Evolutionary conservation across 2,329 filamentous ascomycete genomes (phyloP).

Genomic region (Aspergillus flavus): DNA sequence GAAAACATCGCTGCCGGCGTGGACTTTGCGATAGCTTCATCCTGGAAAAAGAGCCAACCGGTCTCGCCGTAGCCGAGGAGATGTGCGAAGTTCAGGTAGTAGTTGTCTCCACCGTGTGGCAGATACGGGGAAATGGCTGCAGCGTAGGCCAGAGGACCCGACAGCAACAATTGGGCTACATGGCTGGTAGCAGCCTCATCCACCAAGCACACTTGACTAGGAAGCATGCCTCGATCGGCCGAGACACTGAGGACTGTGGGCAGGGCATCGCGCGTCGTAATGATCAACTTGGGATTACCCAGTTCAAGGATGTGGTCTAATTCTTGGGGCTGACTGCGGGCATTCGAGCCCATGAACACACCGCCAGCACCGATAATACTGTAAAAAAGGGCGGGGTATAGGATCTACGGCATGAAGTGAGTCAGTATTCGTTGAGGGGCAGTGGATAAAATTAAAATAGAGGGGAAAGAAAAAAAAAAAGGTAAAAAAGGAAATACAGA

Average conservation of each 20-base stretch:
- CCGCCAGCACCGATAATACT: constrained; percentile 50
- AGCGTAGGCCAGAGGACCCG: constrained; percentile 27
- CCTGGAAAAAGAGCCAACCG: constrained; percentile 53
- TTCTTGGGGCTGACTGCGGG: constrained; percentile 50
- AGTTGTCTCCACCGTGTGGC: constrained; percentile 16
- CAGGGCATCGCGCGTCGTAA: constrained; percentile 46
- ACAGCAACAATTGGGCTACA: constrained; percentile 32
- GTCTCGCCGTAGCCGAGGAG: constrained; percentile 49
- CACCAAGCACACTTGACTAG: constrained; percentile 39
- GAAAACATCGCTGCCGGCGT: constrained; percentile 56
- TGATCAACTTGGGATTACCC: constrained; percentile 50
- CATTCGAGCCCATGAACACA: constrained; percentile 56
- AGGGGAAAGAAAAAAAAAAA: constrained; percentile 6
- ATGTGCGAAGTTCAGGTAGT: constrained; percentile 33
- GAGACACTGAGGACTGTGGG: constrained; percentile 39
- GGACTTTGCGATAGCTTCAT: constrained; percentile 44
- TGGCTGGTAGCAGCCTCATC: constrained; percentile 35
- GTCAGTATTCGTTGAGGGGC: constrained; percentile 18
- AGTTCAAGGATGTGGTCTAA: constrained; percentile 50
- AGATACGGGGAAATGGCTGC: constrained; percentile 20
- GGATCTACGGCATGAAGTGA: constrained; percentile 30
- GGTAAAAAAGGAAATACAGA: neutral
- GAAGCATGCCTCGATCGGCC: constrained; percentile 31
- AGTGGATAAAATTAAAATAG: constrained; percentile 2
- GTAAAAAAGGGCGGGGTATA: constrained; percentile 43